phyloP scores from a whole-genome alignment of 495 filamentous ascomycete genomes.

The Terfezia boudieri region DNA sequence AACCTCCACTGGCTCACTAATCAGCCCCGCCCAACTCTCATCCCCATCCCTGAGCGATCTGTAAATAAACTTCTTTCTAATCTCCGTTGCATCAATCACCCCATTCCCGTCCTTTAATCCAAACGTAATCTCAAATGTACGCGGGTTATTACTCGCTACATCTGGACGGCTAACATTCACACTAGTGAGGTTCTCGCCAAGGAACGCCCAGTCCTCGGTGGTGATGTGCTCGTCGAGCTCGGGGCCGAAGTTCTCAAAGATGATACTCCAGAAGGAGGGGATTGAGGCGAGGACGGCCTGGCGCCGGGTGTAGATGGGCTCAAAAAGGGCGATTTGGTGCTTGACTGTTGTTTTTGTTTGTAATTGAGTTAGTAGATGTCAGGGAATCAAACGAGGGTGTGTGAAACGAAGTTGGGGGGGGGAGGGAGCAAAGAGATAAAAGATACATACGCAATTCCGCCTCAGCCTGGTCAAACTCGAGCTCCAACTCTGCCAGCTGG shows the following conservation, averaged over 20 bases:
- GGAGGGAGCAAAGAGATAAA: too few relatives aligned
- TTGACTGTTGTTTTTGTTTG: neutral
- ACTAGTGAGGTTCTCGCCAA: neutral
- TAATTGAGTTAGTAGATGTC: too few relatives aligned
- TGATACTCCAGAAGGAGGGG: neutral
- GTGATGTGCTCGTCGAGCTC: neutral
- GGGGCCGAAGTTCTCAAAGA: neutral
- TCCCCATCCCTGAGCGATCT: conserved; percentile 33
- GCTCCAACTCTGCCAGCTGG: neutral
- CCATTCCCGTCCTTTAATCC: conserved; percentile 26
- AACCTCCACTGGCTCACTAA: conserved; percentile 67
- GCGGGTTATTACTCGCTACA: conserved; percentile 30
- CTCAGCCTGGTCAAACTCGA: neutral
- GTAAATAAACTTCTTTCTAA: conserved; percentile 59
- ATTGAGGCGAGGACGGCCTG: neutral
- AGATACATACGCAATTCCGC: neutral
- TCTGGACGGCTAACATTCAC: conserved; percentile 14
- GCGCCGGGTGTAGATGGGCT: neutral
- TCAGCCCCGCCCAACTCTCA: conserved; percentile 29
- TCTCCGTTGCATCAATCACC: conserved; percentile 30
- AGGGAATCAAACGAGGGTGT: too few relatives aligned
- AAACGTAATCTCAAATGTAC: conserved; percentile 38
- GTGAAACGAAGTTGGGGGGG: too few relatives aligned
- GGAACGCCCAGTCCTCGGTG: neutral
- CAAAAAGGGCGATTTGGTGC: neutral